Evolutionary conservation across 2,329 filamentous ascomycete species (phyloP).

Genomic region (Aureobasidium sp.): DNA sequence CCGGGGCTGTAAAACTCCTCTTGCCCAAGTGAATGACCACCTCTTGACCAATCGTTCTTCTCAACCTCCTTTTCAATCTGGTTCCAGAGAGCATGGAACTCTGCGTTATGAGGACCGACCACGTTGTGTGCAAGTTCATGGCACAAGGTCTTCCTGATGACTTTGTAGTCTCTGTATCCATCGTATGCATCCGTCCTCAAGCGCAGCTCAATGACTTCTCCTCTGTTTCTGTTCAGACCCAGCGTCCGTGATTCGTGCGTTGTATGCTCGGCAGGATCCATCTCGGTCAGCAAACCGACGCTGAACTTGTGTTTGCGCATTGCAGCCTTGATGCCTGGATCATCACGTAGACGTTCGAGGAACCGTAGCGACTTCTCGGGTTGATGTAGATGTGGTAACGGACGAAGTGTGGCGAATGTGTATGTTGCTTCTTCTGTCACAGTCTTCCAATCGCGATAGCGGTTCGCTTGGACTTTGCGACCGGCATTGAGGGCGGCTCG

Average conservation of each 20-base stretch:
- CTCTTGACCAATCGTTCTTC: conserved; percentile 66
- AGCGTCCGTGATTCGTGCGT: conserved; percentile 74
- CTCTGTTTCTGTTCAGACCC: conserved; percentile 78
- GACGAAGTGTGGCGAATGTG: conserved; percentile 72
- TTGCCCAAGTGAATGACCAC: conserved; percentile 56
- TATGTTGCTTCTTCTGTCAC: conserved; percentile 58
- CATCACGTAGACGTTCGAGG: conserved; percentile 67
- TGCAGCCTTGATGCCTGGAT: conserved; percentile 73
- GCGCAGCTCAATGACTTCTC: conserved; percentile 84
- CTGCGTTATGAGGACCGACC: conserved; percentile 69
- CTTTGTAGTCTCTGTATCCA: conserved; percentile 87
- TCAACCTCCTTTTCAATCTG: conserved; percentile 85
- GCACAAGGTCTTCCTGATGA: conserved; percentile 83
- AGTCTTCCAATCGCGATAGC: conserved; percentile 39
- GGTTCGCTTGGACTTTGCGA: conserved; percentile 29
- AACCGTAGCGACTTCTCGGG: conserved; percentile 64
- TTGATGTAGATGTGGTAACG: conserved; percentile 69
- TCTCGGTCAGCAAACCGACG: conserved; percentile 84
- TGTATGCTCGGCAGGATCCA: conserved; percentile 83
- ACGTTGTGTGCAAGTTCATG: conserved; percentile 95
- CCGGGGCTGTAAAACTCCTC: conserved; percentile 52
- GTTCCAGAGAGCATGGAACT: conserved; percentile 85
- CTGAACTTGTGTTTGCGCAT: conserved; percentile 83
- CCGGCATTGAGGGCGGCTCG: conserved; percentile 34
- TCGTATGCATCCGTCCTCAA: conserved; percentile 91